Base-by-base conservation (phyloP, 805 yeast species). In the Pichia cephalocereana region DNA sequence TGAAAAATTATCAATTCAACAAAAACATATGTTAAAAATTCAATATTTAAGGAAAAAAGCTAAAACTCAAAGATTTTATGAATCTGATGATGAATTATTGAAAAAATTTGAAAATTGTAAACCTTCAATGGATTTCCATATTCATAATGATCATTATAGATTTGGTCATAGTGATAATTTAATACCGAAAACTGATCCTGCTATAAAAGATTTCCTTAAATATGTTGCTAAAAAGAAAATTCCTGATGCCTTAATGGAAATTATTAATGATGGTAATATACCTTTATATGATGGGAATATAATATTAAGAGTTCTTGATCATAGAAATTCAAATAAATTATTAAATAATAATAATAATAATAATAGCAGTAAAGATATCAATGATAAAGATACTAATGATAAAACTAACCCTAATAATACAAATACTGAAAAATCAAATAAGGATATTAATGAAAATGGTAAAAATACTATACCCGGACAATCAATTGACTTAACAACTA, bases 161-260 rank as follows among this genome's bases (percentile, higher is more conserved):
- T 90, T 91, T 69, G 95, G 95, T 53, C 86, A 86, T 54, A 91
- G 74, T 59, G 97, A 90, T 57, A 88, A 95, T 8, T 76, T 86
- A 44, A 84, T 93, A 39, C 89, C 96, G 8, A 84, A 84, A 59
- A 76, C 76, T 57, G 85, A 86, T 51, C 83, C 87, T 15, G 76
- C 86, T 61, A 77, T 87, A 44, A 84, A 82, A 61, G 86, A 82
- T 53, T 93, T 93, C 57, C 68, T 91, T 51, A 80, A 82, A 54
- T 85, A 81, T 59, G 84, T 91, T 11, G 82, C 89, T 15, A 71
- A 77, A 47, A 95, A 91, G 45, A 83, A 82, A 57, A 86, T 91
- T 14, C 96, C 97, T 1, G 85, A 87, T 39, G 87, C 95, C 14
- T 80, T 91, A 61, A 80, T 89, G 56, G 98, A 93, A 66, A 85